Base-by-base conservation (phyloP, 2,329 filamentous ascomycete genomes). In the Hymenotorrendiella dingleyae region DNA sequence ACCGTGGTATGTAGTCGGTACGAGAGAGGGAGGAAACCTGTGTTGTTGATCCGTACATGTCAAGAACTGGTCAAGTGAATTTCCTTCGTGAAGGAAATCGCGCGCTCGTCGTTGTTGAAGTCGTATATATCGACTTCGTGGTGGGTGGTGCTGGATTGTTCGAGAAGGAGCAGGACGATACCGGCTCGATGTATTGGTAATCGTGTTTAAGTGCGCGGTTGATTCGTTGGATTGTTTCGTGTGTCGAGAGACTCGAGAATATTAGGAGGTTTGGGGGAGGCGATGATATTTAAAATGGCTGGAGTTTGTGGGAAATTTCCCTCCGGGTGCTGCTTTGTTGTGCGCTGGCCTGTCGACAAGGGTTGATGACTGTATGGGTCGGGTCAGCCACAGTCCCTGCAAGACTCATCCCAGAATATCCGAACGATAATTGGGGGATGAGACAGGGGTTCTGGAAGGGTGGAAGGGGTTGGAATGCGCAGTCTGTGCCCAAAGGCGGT, bases 1-100 rank as follows among this genome's bases (percentile, higher is more conserved):
- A 62, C 56, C 59, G 54, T 57, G 59, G 59, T 59, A 60, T 62
- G 57, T 60, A 60, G 53, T 61, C 58, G 58, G 57, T 57, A 58
- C 55, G 56, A 57, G 58, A 59, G 54, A 56, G 56, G 56, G 56
- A 54, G 55, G 52, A 56, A 55, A 57, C 54, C 57, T 52, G 48
- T 56, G 57, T 60, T 54, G 54, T 57, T 60, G 56, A 59, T 55
- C 58, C 56, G 58, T 56, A 61, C 59, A 61, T 61, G 54, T 61
- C 59, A 57, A 60, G 55, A 55, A 56, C 52, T 53, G 47, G 55
- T 45, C 35, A 37, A n/a, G 33, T 11, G 40, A 12, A 49, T 46
- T 42, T 60, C 55, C 57, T 48, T 33, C 52, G 33, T 24, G 8
- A 40, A 55, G 50, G 55, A 56, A 47, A 44, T 46, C 44, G 36